Percentiles rank a stretch among this genome's conserved stretches.
phyloP scores from a whole-genome alignment of 2,329 filamentous ascomycete species.

The Xylaria sp. region DNA sequence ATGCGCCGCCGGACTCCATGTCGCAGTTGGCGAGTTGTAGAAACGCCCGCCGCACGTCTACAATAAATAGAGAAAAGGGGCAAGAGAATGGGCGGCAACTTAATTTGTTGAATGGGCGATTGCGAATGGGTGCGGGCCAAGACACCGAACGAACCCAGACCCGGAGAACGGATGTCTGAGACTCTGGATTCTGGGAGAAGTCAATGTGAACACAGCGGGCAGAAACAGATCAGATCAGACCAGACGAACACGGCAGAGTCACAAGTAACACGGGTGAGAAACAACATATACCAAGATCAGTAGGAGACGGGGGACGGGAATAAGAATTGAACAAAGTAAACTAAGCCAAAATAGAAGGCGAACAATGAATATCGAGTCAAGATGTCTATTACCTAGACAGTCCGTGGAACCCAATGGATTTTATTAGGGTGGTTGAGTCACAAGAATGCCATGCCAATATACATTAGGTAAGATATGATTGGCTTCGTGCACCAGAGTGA shows the following conservation, averaged over 20 bases:
- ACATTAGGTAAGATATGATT: slow-evolving; percentile 4
- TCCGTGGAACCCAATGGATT: not conserved
- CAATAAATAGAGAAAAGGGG: not conserved
- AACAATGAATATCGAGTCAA: not conserved
- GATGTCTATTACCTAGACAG: not conserved
- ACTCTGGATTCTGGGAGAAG: slow-evolving; percentile 12
- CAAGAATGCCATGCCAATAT: not conserved
- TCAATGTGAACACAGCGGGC: slow-evolving; percentile 25
- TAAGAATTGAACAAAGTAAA: not conserved
- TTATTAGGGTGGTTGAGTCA: not conserved
- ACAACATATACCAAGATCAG: not conserved
- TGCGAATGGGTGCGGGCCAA: not conserved
- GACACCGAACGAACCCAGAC: slow-evolving; percentile 5
- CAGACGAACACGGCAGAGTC: not conserved
- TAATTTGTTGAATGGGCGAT: slow-evolving; percentile 16
- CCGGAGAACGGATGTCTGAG: slow-evolving; percentile 34
- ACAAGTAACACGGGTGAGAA: slow-evolving; percentile 11
- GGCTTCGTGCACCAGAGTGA: not conserved
- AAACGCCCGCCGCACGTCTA: not conserved
- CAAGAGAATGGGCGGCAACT: not conserved
- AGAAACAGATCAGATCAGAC: slow-evolving; percentile 11
- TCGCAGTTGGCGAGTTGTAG: slow-evolving; percentile 34
- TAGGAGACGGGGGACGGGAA: not conserved
- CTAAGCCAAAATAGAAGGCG: not conserved
- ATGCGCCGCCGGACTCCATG: slow-evolving; percentile 57